Conservation (phyloP, 1,139 yeast genomes). For the Lodderomyces oxycetoniae region DNA sequence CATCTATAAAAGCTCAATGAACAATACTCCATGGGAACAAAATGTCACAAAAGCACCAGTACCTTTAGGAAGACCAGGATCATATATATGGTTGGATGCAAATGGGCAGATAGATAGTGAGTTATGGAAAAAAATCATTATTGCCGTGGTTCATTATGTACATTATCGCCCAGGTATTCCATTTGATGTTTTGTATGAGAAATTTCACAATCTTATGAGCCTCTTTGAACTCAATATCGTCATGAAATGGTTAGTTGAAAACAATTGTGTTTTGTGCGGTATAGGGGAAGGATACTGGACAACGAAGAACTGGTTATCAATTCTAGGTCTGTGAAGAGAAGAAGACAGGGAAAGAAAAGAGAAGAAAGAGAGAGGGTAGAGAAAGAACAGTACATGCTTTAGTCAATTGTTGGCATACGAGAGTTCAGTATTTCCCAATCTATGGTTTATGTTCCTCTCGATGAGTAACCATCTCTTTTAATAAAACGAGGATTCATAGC, state of each 20-base stretch:
- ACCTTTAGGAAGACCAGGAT: conserved; percentile 59
- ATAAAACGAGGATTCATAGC: too few species aligned
- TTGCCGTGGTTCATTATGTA: conserved; percentile 46
- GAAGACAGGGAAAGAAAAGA: conserved; percentile 1
- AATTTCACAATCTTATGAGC: conserved; percentile 41
- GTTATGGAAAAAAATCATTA: conserved; percentile 57
- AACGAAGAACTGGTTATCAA: conserved; percentile 9
- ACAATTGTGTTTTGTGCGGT: conserved; percentile 36
- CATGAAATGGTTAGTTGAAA: conserved; percentile 53
- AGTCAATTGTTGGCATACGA: too few species aligned
- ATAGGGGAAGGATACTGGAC: conserved; percentile 48
- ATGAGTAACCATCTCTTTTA: too few species aligned
- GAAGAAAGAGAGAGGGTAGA: not conserved
- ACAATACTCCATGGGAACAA: not conserved
- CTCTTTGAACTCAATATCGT: conserved; percentile 46
- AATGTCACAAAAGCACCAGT: conserved; percentile 27
- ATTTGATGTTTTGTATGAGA: conserved; percentile 24
- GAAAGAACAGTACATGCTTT: too few species aligned
- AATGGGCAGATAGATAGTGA: conserved; percentile 53
- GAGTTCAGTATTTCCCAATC: too few species aligned
- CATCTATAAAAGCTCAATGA: conserved; percentile 12
- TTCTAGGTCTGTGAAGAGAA: not conserved
- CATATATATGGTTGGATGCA: conserved; percentile 69
- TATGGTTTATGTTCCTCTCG: too few species aligned
- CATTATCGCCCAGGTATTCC: conserved; percentile 67